These are phyloP conservation scores for Begonia masoniana DNA, from an alignment of 306 rosid species.

Conservation along the genomic window DNA sequence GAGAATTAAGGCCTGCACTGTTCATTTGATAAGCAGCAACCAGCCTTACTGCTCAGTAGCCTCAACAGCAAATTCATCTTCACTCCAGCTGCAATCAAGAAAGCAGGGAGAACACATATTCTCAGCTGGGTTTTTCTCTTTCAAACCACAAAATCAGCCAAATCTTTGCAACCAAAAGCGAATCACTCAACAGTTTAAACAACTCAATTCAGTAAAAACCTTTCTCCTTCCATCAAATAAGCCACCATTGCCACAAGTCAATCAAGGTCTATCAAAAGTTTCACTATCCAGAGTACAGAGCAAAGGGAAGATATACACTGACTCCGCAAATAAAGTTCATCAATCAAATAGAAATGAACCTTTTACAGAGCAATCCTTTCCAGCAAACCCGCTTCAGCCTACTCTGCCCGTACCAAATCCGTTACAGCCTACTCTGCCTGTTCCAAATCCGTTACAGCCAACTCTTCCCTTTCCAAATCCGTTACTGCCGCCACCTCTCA, in stretches of 20 bases:
- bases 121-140: conserved; percentile 78
- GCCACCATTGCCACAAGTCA: conserved; percentile 21
- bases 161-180: conserved; percentile 39
- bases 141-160: conserved; percentile 56
- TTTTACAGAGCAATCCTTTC: too few species aligned
- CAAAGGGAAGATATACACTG: conserved; percentile 4
- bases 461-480: too few species aligned
- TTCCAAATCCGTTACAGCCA: conserved; percentile 34
- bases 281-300: conserved; percentile 1
- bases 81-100: conserved; percentile 36
- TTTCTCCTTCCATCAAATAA: conserved; percentile 12
- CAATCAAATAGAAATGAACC: conserved; percentile 15
- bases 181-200: conserved; percentile 17
- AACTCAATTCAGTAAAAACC: conserved; percentile 7
- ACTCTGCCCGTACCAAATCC: conserved; percentile 44
- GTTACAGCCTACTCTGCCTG: conserved; percentile 21
- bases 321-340: conserved; percentile 8
- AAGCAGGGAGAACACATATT: conserved; percentile 37
- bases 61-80: conserved; percentile 36
- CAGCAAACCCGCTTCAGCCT: too few species aligned
- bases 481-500: conserved; percentile 26
- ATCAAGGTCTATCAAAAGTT: conserved; percentile 3
- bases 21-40: conserved; percentile 45
- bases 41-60: conserved; percentile 58
- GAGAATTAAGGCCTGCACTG: conserved; percentile 48